Percentiles rank a stretch among this genome's conserved stretches.
Evolutionary conservation across 208 protist species (phyloP).

Genomic region (Acanthamoeba healyi): DNA sequence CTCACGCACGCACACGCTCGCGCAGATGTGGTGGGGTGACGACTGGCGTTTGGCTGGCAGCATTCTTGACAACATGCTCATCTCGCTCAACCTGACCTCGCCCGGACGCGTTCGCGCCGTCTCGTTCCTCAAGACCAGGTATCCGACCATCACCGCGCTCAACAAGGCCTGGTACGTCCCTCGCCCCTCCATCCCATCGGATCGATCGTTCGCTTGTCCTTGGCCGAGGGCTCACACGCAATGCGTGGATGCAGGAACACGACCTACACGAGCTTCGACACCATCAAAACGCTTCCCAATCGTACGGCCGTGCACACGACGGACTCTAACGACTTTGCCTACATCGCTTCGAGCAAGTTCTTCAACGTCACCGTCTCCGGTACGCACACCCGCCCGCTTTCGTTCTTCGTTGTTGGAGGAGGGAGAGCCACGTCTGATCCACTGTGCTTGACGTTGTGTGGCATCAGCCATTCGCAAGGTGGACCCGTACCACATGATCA

Average conservation of each 20-base stretch:
- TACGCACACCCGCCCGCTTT: not conserved
- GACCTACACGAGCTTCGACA: conserved; percentile 17
- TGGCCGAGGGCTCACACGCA: not conserved
- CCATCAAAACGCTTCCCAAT: not conserved
- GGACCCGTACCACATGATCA: not conserved
- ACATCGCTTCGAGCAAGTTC: not conserved
- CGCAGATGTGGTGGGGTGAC: conserved; percentile 39
- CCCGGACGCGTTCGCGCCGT: not conserved
- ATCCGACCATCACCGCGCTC: not conserved
- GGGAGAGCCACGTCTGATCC: not conserved
- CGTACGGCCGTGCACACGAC: not conserved
- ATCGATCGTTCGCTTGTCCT: not conserved
- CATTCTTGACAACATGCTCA: conserved; percentile 12
- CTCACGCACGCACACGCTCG: not conserved
- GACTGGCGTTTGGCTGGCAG: conserved; percentile 21
- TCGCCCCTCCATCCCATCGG: not conserved
- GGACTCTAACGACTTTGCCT: not conserved
- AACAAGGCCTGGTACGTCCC: conserved; percentile 38
- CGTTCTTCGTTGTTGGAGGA: not conserved
- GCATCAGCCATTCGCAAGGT: not conserved
- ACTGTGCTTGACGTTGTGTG: not conserved
- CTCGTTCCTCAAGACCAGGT: not conserved
- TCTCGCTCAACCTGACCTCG: not conserved
- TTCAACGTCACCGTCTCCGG: not conserved
- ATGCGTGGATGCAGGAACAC: not conserved